Evolutionary conservation across 306 rosid genomes (phyloP).

Genomic region (Dalbergia cochinchinensis): DNA sequence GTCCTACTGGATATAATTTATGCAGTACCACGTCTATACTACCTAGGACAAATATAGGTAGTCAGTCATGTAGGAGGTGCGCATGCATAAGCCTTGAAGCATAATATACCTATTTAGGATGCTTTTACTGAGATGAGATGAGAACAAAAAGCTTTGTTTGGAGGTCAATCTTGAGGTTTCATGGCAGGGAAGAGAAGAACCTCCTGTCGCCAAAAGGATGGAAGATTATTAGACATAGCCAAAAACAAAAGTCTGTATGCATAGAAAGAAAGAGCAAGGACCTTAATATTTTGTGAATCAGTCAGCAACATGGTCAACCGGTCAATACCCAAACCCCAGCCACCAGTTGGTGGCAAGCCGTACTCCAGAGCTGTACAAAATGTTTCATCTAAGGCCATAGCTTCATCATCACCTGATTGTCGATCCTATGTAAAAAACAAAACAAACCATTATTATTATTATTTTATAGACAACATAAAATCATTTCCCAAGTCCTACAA

Average conservation of each 20-base stretch:
- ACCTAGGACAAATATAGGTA: neutral
- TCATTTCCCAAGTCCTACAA: neutral
- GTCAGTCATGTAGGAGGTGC: neutral
- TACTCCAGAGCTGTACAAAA: conserved; percentile 92
- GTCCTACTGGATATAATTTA: neutral
- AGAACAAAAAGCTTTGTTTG: conserved; percentile 46
- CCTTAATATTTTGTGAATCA: conserved; percentile 96
- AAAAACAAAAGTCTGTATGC: neutral
- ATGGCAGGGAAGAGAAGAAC: conserved; percentile 96
- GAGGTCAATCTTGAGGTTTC: conserved; percentile 85
- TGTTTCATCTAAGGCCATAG: conserved; percentile 91
- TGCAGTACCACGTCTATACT: neutral
- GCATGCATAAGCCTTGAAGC: neutral
- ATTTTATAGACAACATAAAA: too few relatives aligned
- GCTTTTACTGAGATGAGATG: conserved; percentile 7
- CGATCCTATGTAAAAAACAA: conserved; percentile 63
- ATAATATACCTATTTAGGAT: conserved; percentile 17
- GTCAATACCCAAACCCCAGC: conserved; percentile 98
- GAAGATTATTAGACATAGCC: conserved; percentile 4
- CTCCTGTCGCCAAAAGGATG: conserved; percentile 65
- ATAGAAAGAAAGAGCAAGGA: conserved; percentile 27
- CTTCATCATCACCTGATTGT: conserved; percentile 95
- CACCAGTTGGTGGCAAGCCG: conserved; percentile 95
- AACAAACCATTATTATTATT: too few relatives aligned
- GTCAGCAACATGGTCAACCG: conserved; percentile 82